Evolutionary conservation across 345 rosid species (phyloP).

Genomic region (Microcos paniculata): DNA sequence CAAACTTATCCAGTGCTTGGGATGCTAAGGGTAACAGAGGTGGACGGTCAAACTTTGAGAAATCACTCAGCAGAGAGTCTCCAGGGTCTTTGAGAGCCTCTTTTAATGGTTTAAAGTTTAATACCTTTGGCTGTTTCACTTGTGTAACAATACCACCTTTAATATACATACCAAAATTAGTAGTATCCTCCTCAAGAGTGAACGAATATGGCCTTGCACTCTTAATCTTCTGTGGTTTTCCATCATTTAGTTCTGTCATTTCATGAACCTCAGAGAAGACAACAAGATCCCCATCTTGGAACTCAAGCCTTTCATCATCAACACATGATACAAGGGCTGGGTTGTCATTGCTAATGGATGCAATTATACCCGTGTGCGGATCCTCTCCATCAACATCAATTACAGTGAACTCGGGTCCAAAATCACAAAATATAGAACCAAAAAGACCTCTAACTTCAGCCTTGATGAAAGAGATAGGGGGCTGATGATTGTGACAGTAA

Average conservation of each 20-base stretch:
- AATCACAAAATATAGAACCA: constrained; percentile 94
- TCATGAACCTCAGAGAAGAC: constrained; percentile 96
- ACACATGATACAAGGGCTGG: constrained; percentile 87
- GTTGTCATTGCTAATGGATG: constrained; percentile 87
- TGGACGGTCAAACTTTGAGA: no score
- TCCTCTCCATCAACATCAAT: constrained; percentile 95
- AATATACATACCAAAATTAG: constrained; percentile 55
- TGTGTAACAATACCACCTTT: constrained; percentile 98
- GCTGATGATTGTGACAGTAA: constrained; percentile 81
- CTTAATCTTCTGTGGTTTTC: constrained; percentile 86
- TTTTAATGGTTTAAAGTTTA: constrained; percentile 82
- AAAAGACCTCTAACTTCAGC: constrained; percentile 97
- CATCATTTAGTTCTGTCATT: constrained; percentile 93
- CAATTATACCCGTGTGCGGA: constrained; percentile 93
- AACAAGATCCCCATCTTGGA: constrained; percentile 95
- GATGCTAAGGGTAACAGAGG: no score
- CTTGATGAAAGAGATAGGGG: constrained; percentile 87
- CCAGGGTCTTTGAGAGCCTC: constrained; percentile 94
- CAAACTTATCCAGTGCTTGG: no score
- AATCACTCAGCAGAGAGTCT: constrained; percentile 91
- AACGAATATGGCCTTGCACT: constrained; percentile 86
- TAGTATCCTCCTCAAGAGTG: constrained; percentile 84
- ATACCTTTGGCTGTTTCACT: constrained; percentile 81
- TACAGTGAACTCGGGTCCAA: constrained; percentile 90
- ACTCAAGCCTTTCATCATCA: constrained; percentile 95